Conservation (phyloP, 2,329 filamentous ascomycete genomes). For the Cytospora piceicola region DNA sequence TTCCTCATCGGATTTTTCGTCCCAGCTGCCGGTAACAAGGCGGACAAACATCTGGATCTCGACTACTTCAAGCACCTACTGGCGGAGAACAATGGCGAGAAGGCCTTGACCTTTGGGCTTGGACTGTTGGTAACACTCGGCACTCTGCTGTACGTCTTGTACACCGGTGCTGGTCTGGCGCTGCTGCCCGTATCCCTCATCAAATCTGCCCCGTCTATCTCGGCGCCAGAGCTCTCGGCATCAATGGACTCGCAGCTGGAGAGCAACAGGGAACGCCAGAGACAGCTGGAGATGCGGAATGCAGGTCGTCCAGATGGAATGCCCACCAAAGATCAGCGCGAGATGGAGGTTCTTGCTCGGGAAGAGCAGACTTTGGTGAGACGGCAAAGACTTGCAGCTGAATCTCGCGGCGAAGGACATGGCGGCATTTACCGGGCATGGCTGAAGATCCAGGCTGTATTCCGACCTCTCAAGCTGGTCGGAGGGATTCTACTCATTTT, state of each 20-base stretch:
- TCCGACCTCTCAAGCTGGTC: conserved; percentile 86
- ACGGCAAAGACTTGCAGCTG: conserved; percentile 83
- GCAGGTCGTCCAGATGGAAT: conserved; percentile 74
- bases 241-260: conserved; percentile 81
- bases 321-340: conserved; percentile 82
- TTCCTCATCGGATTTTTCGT: conserved; percentile 95
- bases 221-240: conserved; percentile 76
- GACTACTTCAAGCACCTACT: conserved; percentile 90
- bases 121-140: conserved; percentile 89
- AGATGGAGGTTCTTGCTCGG: conserved; percentile 82
- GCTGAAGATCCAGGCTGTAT: conserved; percentile 79
- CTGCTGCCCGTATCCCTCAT: conserved; percentile 89
- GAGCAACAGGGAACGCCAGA: conserved; percentile 86
- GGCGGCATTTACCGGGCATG: conserved; percentile 74
- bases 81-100: conserved; percentile 86
- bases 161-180: conserved; percentile 87
- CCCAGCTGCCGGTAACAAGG: conserved; percentile 72
- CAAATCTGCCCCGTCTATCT: conserved; percentile 86
- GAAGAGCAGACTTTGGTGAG: conserved; percentile 93
- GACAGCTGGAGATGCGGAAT: conserved; percentile 86
- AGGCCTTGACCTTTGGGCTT: conserved; percentile 85
- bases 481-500: conserved; percentile 79
- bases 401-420: conserved; percentile 77
- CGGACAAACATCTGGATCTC: conserved; percentile 72
- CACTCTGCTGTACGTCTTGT: conserved; percentile 82